A percentile compares a stretch with the other conserved stretches of the same genome.
Evolutionary conservation across 148 eudicot species (phyloP).

Genomic region (Beta vulgaris): DNA sequence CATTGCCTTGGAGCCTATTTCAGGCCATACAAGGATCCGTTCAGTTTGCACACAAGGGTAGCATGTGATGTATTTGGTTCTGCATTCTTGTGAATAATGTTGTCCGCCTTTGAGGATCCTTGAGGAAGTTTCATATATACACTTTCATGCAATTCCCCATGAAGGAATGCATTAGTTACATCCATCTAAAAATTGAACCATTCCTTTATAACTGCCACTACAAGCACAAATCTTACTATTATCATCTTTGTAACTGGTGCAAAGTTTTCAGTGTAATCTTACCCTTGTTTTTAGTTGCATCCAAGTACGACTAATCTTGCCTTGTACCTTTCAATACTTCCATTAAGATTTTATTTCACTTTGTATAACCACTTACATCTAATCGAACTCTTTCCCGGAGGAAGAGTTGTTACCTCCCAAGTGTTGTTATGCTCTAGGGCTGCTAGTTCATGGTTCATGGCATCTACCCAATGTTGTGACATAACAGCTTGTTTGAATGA

Average conservation of each 20-base stretch:
- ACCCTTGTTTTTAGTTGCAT: background rate
- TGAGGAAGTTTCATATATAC: background rate
- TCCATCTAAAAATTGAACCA: slow-evolving; percentile 4
- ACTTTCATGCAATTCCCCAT: slow-evolving; percentile 1
- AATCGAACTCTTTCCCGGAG: background rate
- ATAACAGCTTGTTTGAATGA: background rate
- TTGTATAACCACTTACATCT: slow-evolving; percentile 7
- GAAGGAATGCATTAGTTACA: slow-evolving; percentile 2
- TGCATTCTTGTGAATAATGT: too few relatives aligned
- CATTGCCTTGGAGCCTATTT: background rate
- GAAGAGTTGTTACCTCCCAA: background rate
- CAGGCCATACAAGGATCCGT: background rate
- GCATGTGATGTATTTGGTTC: too few relatives aligned
- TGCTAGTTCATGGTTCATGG: background rate
- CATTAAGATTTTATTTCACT: background rate
- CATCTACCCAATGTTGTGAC: background rate
- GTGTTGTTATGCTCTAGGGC: background rate
- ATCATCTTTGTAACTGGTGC: background rate
- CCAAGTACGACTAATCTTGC: background rate
- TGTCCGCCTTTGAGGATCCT: background rate
- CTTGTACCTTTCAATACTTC: background rate
- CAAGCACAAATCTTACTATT: too few relatives aligned
- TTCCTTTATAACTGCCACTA: too few relatives aligned
- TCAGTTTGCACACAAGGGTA: background rate
- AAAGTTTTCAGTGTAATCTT: background rate